Base-by-base conservation (phyloP, 768 basidiomycete species). In the Chalciporus sphaerocephalus region DNA sequence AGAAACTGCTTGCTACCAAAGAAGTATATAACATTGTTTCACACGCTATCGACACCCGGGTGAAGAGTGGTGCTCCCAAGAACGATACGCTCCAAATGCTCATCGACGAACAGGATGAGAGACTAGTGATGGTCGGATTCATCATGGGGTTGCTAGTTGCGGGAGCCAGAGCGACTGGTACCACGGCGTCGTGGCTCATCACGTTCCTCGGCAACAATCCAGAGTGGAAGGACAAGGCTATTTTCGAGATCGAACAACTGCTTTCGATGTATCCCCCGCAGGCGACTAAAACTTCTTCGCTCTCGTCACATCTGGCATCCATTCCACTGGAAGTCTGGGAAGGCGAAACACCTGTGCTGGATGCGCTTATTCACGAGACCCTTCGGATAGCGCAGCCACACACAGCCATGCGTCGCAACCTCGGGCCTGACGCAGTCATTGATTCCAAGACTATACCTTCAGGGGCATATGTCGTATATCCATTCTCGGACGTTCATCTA, bases 91-190 rank as follows among this genome's bases (percentile, higher is more conserved):
- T 88, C 18, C 87, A 90, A 54, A 78, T 86, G 73, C 74, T 89
- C 38, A 63, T 90, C 35, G 87, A 88, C 53, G 71, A 72, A 24
- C 75, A 79, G 13, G 87, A 88, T 58, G 85, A 87, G 51, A 77
- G 73, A 51, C 64, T 81, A 43, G 74, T 81, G 35, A 75, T 88
- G 40, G 78, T 88, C 34, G 87, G 86, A 48, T 88, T 90, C 62
- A 84, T 87, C 48, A 87, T 88, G 82, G 87, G 87, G 24, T 68
- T 89, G 13, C 70, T 90, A 45, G 83, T 87, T 45, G 87, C 87
- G 24, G 87, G 87, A n/a, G 81, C 86, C 33, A 76, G 87, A 58
- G 84, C 87, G 11, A 89, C 85, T 36, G 86, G 86, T 10, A 83
- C 83, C 9, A 84, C 85, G 73, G 86, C 85, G 30, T 85, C 81